Evolutionary conservation across 169 alveolate genomes (phyloP).

Genomic region (Eimeria sp.): DNA sequence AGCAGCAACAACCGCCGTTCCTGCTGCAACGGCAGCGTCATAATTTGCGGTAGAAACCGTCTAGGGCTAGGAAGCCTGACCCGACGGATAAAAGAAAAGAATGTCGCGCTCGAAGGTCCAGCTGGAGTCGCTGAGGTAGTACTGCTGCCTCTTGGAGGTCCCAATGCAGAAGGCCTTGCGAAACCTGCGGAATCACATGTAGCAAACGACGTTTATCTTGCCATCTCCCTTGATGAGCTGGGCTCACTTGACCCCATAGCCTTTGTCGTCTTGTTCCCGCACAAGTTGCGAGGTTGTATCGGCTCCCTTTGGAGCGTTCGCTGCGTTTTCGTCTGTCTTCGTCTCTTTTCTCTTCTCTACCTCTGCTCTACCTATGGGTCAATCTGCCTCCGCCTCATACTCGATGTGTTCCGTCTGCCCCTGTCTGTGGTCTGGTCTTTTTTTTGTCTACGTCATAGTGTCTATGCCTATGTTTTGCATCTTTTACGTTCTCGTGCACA

Average conservation of each 20-base stretch:
- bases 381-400: background rate
- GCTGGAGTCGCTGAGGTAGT: slow-evolving; percentile 35
- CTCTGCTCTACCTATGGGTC: no score
- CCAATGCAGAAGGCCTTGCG: slow-evolving; percentile 64
- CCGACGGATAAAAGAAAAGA: slow-evolving; percentile 63
- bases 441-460: no score
- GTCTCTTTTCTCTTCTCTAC: background rate
- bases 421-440: no score
- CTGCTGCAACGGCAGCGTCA: slow-evolving; percentile 17
- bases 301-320: background rate
- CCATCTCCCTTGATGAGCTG: background rate
- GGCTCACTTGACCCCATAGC: background rate
- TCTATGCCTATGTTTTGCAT: background rate
- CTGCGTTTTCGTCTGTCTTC: background rate
- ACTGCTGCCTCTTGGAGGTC: slow-evolving; percentile 33
- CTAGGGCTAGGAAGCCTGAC: background rate
- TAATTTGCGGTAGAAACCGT: background rate
- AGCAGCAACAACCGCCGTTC: background rate
- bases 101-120: slow-evolving; percentile 65
- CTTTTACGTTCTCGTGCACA: background rate
- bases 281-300: background rate
- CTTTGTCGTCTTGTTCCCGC: no score
- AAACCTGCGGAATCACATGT: background rate
- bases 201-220: background rate
- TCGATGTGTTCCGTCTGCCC: background rate